phyloP scores from a whole-genome alignment of 2,329 filamentous ascomycete genomes.

The Fusarium sp. region DNA sequence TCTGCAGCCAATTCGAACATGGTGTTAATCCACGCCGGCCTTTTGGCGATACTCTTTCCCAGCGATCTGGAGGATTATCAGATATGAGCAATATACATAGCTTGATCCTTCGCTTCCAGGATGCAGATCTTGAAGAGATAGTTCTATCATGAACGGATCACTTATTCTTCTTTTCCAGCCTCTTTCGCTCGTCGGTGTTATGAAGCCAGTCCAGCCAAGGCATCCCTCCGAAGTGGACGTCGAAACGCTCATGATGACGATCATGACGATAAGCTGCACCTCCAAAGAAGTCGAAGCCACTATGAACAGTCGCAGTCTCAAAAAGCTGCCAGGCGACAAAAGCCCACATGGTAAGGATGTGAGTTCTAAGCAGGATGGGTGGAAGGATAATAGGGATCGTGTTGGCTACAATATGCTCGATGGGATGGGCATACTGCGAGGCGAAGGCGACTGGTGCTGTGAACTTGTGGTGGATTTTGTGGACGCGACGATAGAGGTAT shows the following conservation, averaged over 20 bases:
- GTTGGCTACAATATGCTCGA: conserved; percentile 65
- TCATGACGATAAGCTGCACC: conserved; percentile 61
- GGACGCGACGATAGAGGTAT: conserved; percentile 57
- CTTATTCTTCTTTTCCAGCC: neutral
- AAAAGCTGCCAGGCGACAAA: conserved; percentile 58
- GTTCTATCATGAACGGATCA: neutral
- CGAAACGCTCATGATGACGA: conserved; percentile 64
- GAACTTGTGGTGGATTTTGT: conserved; percentile 65
- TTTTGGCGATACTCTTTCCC: neutral
- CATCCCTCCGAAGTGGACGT: conserved; percentile 61
- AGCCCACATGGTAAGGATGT: conserved; percentile 61
- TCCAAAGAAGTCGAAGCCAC: conserved; percentile 63
- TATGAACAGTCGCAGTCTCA: conserved; percentile 63
- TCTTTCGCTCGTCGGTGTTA: conserved; percentile 51
- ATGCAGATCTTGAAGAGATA: neutral
- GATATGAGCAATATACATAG: neutral
- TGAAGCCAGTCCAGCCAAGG: conserved; percentile 64
- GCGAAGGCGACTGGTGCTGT: conserved; percentile 63
- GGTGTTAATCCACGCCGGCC: neutral
- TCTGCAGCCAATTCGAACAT: neutral
- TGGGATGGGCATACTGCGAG: conserved; percentile 64
- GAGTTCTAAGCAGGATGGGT: conserved; percentile 54
- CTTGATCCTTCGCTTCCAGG: neutral
- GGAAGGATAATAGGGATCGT: conserved; percentile 60
- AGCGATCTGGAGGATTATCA: neutral